These are phyloP conservation scores for Trichophaea hybrida DNA, from an alignment of 2,329 filamentous ascomycete genomes.

Conservation along the genomic window DNA sequence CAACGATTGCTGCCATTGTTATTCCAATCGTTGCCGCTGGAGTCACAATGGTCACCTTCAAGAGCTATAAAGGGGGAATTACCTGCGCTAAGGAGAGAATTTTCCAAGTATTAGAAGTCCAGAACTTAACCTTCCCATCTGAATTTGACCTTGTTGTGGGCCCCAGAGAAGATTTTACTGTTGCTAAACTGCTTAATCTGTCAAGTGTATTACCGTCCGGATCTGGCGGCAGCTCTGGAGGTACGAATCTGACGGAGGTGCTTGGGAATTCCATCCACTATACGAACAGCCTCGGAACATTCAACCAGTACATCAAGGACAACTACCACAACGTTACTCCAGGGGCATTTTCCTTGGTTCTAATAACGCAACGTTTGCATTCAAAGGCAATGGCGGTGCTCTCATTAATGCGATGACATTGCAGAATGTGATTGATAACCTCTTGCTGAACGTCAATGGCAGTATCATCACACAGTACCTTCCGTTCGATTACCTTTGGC, in stretches of 20 bases:
- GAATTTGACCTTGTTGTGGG: neutral
- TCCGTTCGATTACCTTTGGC: conserved; percentile 41
- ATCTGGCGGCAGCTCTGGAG: neutral
- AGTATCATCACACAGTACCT: conserved; percentile 59
- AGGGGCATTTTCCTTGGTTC: conserved; percentile 61
- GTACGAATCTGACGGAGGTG: neutral
- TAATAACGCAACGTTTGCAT: conserved; percentile 50
- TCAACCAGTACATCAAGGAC: conserved; percentile 48
- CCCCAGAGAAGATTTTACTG: neutral
- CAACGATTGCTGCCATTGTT: conserved; percentile 58
- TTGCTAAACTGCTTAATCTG: neutral
- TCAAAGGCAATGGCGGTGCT: conserved; percentile 39
- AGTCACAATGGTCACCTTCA: conserved; percentile 62
- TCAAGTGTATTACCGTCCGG: neutral
- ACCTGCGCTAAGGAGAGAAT: conserved; percentile 41
- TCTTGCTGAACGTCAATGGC: conserved; percentile 42
- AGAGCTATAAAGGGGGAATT: conserved; percentile 37
- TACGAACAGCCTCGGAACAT: conserved; percentile 52
- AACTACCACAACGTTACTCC: conserved; percentile 56
- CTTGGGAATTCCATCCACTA: conserved; percentile 32
- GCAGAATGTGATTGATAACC: conserved; percentile 51
- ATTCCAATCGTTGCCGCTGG: conserved; percentile 69
- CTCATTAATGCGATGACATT: conserved; percentile 28
- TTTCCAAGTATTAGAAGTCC: conserved; percentile 19
- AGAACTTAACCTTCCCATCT: conserved; percentile 10